phyloP scores from a whole-genome alignment of 768 basidiomycete species.

The Panaeolus papilionaceus region DNA sequence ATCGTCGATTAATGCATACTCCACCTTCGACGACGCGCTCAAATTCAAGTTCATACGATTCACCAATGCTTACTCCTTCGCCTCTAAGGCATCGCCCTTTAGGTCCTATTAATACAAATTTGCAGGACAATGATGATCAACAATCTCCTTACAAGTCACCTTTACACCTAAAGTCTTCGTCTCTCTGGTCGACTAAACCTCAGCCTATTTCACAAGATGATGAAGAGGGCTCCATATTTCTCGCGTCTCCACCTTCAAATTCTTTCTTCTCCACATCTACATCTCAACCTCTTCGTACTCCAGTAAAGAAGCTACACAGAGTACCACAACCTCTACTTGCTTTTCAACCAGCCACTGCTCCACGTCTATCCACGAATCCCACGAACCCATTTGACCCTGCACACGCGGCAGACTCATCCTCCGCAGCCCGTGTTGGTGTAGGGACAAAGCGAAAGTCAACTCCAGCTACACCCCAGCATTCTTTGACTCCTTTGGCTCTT shows the following conservation, averaged over 20 bases:
- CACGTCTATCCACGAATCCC: neutral
- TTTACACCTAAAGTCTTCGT: conserved; percentile 42
- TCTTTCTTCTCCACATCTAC: conserved; percentile 44
- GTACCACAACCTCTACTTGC: conserved; percentile 23
- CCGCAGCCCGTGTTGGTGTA: conserved; percentile 42
- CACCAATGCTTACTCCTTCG: conserved; percentile 70
- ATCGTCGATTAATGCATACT: conserved; percentile 26
- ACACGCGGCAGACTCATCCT: conserved; percentile 28
- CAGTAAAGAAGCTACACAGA: conserved; percentile 58
- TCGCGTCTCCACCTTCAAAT: conserved; percentile 48
- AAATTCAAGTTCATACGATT: conserved; percentile 48
- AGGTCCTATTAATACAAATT: conserved; percentile 38
- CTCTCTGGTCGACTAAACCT: conserved; percentile 45
- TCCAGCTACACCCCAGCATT: conserved; percentile 56
- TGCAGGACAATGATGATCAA: conserved; percentile 52
- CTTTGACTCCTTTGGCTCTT: conserved; percentile 54
- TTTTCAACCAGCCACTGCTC: conserved; percentile 17
- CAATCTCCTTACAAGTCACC: conserved; percentile 58
- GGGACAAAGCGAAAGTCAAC: conserved; percentile 75
- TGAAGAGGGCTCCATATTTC: conserved; percentile 63
- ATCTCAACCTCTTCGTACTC: conserved; percentile 56
- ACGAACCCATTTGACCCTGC: conserved; percentile 15
- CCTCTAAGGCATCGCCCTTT: conserved; percentile 54
- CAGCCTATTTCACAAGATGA: conserved; percentile 56
- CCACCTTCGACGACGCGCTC: conserved; percentile 25